Evolutionary conservation across 78 protist genomes (phyloP).

Genomic region (Monosiga brevicollis): DNA sequence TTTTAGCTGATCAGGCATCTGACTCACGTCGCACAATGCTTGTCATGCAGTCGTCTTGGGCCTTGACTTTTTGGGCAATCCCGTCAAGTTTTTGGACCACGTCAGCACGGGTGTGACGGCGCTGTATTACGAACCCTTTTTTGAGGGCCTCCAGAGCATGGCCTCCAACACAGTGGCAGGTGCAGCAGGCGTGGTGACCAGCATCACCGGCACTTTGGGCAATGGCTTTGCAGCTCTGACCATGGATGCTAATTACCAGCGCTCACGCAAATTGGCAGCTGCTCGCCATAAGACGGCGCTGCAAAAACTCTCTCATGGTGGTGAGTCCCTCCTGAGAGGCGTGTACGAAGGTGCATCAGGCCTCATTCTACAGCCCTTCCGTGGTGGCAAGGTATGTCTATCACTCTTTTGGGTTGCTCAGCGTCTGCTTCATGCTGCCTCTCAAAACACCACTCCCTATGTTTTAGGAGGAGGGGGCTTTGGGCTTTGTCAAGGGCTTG

Average conservation of each 20-base stretch:
- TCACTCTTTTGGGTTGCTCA: too few relatives aligned
- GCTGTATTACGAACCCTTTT: constrained; percentile 35
- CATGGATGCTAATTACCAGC: constrained; percentile 16
- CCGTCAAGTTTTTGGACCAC: constrained; percentile 14
- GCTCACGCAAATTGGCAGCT: background rate
- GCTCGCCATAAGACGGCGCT: background rate
- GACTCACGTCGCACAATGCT: too few relatives aligned
- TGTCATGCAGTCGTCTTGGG: too few relatives aligned
- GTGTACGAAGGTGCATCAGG: constrained; percentile 30
- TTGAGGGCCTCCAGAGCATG: background rate
- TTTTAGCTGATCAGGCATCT: too few relatives aligned
- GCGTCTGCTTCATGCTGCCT: too few relatives aligned
- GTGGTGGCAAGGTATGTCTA: too few relatives aligned
- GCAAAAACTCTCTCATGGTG: constrained; percentile 1
- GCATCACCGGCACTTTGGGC: constrained; percentile 3
- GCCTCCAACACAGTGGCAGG: background rate
- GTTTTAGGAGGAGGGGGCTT: constrained; percentile 21
- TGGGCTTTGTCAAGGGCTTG: constrained; percentile 34
- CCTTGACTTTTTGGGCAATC: constrained; percentile 45
- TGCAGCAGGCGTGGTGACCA: background rate
- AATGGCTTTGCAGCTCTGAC: constrained; percentile 14
- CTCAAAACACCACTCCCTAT: too few relatives aligned
- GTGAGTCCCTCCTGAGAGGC: constrained; percentile 1
- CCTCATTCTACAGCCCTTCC: constrained; percentile 23
- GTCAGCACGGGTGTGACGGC: constrained; percentile 32